Evolutionary conservation across 139 green algal genomes (phyloP).

Genomic region (Chlorella sp.): DNA sequence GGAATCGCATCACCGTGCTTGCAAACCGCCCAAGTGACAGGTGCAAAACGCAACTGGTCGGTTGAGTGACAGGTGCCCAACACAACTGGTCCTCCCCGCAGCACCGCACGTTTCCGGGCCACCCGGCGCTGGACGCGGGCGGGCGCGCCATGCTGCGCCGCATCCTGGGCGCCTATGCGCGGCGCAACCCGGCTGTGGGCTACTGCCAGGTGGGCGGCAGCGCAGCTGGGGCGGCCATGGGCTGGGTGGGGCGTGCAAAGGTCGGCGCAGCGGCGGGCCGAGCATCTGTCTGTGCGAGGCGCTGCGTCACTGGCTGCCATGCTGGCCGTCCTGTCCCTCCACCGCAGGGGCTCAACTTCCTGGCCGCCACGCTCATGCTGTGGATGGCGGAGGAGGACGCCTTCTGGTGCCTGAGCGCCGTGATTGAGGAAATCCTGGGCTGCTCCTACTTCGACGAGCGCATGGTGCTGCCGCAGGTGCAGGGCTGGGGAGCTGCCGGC

Average conservation of each 20-base stretch:
- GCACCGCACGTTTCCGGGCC: constrained; percentile 78
- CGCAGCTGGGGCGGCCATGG: background rate
- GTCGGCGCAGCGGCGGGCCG: no score
- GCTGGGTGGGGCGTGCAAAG: no score
- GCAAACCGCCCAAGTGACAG: background rate
- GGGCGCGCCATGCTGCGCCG: constrained; percentile 66
- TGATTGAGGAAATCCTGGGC: constrained; percentile 78
- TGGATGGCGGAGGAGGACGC: constrained; percentile 89
- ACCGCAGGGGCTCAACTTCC: constrained; percentile 87
- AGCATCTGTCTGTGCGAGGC: no score
- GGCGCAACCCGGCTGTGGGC: constrained; percentile 75
- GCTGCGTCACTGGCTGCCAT: background rate
- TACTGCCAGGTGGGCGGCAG: constrained; percentile 79
- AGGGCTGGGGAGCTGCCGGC: no score
- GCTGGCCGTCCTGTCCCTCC: background rate
- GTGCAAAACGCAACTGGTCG: no score
- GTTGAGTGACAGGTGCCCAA: no score
- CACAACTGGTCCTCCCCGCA: background rate
- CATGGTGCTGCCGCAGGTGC: constrained; percentile 81
- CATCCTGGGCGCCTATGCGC: constrained; percentile 78
- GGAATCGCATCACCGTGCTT: background rate
- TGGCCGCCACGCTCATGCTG: constrained; percentile 82
- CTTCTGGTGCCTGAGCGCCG: constrained; percentile 83
- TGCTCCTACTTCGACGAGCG: constrained; percentile 75
- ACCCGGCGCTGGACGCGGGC: constrained; percentile 69